These are phyloP conservation scores for Stephanodiscus triporus DNA, from an alignment of 108 stramenopile genomes.

Conservation along the genomic window DNA sequence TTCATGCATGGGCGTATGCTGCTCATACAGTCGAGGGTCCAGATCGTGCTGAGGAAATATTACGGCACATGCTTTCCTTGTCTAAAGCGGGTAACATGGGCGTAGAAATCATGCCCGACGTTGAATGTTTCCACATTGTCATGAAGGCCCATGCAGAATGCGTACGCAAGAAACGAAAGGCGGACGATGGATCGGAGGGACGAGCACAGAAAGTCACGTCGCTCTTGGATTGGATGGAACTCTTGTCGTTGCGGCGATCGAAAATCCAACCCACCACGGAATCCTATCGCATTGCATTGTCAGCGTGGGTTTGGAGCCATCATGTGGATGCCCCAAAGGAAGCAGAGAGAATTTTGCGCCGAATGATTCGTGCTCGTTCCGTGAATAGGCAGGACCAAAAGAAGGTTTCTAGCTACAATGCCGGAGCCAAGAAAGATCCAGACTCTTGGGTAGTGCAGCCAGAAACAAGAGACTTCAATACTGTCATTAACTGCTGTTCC, in stretches of 20 bases:
- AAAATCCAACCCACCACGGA: constrained; percentile 43
- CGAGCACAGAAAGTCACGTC: constrained; percentile 32
- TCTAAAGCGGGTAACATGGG: constrained; percentile 45
- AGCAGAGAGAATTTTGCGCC: constrained; percentile 31
- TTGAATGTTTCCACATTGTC: constrained; percentile 47
- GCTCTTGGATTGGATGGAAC: constrained; percentile 48
- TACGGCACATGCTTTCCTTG: constrained; percentile 43
- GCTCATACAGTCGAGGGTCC: constrained; percentile 31
- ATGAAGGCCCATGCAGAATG: constrained; percentile 48
- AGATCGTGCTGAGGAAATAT: constrained; percentile 43
- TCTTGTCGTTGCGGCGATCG: constrained; percentile 29
- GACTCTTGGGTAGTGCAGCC: constrained; percentile 16
- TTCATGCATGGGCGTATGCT: constrained; percentile 39
- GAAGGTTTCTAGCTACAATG: background rate
- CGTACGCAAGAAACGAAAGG: constrained; percentile 20
- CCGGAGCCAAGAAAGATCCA: background rate
- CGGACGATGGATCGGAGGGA: constrained; percentile 16
- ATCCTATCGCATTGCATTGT: constrained; percentile 36
- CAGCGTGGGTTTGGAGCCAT: constrained; percentile 51
- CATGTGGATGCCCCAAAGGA: constrained; percentile 43
- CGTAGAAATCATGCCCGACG: constrained; percentile 35
- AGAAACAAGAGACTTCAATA: constrained; percentile 46
- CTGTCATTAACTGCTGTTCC: constrained; percentile 45
- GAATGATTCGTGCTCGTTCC: constrained; percentile 40
- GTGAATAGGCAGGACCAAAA: background rate